Percentiles rank a stretch among this genome's conserved stretches.
Conservation (phyloP, 2,329 filamentous ascomycete species). For the Curvularia lunata region DNA sequence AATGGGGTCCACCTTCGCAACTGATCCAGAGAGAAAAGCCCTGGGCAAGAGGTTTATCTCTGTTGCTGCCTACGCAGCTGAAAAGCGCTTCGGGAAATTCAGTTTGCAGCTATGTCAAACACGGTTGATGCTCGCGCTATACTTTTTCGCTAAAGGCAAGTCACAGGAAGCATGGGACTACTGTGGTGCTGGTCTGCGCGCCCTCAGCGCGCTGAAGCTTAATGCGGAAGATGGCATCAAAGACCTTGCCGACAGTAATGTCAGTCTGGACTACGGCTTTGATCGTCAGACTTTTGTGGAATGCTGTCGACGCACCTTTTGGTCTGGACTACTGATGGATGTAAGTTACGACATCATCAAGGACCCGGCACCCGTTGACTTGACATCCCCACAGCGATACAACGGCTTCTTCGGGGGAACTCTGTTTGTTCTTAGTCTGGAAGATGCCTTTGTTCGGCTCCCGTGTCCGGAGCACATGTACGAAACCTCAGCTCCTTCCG, state of each 20-base stretch:
- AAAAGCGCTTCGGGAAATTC: slow-evolving; percentile 58
- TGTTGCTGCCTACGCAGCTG: slow-evolving; percentile 65
- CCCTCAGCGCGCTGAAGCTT: slow-evolving; percentile 65
- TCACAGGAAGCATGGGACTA: slow-evolving; percentile 68
- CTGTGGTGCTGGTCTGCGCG: slow-evolving; percentile 66
- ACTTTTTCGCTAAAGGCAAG: slow-evolving; percentile 68
- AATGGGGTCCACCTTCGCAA: slow-evolving; percentile 62
- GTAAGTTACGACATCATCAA: slow-evolving; percentile 52
- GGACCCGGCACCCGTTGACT: slow-evolving; percentile 40
- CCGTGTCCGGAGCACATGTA: slow-evolving; percentile 68
- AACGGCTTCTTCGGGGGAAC: slow-evolving; percentile 62
- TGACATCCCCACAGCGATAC: slow-evolving; percentile 57
- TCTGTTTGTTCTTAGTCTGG: slow-evolving; percentile 63
- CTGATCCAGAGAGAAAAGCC: slow-evolving; percentile 52
- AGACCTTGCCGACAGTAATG: slow-evolving; percentile 52
- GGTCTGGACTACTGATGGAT: slow-evolving; percentile 74
- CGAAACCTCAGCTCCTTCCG: slow-evolving; percentile 64
- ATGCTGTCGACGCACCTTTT: slow-evolving; percentile 73
- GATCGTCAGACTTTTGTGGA: slow-evolving; percentile 66
- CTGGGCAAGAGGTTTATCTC: slow-evolving; percentile 58
- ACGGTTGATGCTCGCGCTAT: slow-evolving; percentile 70
- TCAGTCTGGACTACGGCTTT: slow-evolving; percentile 63
- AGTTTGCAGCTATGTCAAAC: slow-evolving; percentile 71
- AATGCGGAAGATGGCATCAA: slow-evolving; percentile 65
- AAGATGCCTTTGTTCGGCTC: slow-evolving; percentile 71